A percentile compares a stretch with the other conserved stretches of the same genome.
Conservation (phyloP, 2,329 filamentous ascomycete genomes). For the Diaporthe destruens region DNA sequence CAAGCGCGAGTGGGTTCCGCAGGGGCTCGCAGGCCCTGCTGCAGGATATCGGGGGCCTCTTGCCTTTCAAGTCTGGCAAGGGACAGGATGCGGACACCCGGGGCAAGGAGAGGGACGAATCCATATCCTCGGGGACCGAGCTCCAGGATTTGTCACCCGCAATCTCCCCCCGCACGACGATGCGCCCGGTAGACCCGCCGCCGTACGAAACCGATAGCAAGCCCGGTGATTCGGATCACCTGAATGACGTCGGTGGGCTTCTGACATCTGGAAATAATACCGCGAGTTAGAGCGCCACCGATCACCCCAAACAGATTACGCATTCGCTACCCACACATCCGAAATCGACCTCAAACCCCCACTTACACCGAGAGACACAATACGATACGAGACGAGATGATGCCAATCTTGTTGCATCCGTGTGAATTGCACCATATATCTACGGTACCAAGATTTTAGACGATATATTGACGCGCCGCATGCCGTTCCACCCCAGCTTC, state of each 20-base stretch:
- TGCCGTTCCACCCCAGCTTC: background rate
- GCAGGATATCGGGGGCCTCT: conserved; percentile 68
- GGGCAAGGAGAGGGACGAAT: conserved; percentile 20
- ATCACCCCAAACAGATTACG: background rate
- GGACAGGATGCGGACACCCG: background rate
- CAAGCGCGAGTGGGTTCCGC: conserved; percentile 59
- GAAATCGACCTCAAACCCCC: background rate
- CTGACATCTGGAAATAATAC: conserved; percentile 36
- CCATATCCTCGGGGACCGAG: conserved; percentile 53
- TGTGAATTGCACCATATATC: conserved; percentile 7
- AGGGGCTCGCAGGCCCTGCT: conserved; percentile 70
- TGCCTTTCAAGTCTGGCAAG: conserved; percentile 54
- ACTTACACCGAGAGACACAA: background rate
- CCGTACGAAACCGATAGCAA: conserved; percentile 35
- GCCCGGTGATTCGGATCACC: conserved; percentile 23
- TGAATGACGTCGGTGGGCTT: conserved; percentile 47
- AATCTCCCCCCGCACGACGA: conserved; percentile 32
- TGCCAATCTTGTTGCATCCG: too few species aligned
- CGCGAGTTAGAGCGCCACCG: background rate
- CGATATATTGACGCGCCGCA: background rate
- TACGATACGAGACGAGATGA: background rate
- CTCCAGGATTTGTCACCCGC: conserved; percentile 49
- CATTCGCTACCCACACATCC: background rate
- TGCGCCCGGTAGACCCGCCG: conserved; percentile 32
- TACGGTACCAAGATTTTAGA: background rate